These are phyloP conservation scores for Erigeron canadensis DNA, from an alignment of 129 eudicot species.

Conservation along the genomic window DNA sequence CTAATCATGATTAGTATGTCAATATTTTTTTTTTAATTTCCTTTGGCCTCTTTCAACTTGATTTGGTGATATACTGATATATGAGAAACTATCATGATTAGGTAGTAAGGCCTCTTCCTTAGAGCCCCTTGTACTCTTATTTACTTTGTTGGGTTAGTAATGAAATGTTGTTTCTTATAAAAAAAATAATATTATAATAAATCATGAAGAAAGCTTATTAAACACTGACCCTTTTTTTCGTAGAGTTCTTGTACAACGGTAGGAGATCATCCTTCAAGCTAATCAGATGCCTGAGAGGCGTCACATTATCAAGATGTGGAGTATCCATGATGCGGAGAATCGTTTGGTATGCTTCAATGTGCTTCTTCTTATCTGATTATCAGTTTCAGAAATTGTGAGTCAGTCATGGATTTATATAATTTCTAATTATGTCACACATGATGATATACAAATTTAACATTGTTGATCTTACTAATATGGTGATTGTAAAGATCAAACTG, in stretches of 20 bases:
- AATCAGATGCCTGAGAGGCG: conserved; percentile 62
- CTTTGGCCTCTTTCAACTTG: too few species aligned
- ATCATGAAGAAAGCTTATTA: too few species aligned
- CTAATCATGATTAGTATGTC: background rate
- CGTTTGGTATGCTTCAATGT: conserved; percentile 55
- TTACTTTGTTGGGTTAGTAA: too few species aligned
- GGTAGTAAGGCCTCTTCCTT: too few species aligned
- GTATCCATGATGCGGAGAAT: conserved; percentile 57
- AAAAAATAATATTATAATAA: too few species aligned
- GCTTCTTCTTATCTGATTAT: conserved; percentile 58
- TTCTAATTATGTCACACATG: background rate
- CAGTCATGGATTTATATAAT: background rate
- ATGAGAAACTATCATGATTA: too few species aligned
- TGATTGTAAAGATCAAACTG: conserved; percentile 56
- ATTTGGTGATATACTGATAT: background rate
- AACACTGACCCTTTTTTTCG: conserved; percentile 52
- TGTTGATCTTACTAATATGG: conserved; percentile 48
- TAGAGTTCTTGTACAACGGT: conserved; percentile 61
- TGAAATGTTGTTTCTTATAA: too few species aligned
- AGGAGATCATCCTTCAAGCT: conserved; percentile 63
- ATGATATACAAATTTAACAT: background rate
- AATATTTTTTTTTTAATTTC: too few species aligned
- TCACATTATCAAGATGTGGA: conserved; percentile 67
- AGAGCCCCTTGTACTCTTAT: too few species aligned
- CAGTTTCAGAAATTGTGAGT: background rate